Base-by-base conservation (phyloP, 1,139 yeast species). In the Eremothecium gossypii region DNA sequence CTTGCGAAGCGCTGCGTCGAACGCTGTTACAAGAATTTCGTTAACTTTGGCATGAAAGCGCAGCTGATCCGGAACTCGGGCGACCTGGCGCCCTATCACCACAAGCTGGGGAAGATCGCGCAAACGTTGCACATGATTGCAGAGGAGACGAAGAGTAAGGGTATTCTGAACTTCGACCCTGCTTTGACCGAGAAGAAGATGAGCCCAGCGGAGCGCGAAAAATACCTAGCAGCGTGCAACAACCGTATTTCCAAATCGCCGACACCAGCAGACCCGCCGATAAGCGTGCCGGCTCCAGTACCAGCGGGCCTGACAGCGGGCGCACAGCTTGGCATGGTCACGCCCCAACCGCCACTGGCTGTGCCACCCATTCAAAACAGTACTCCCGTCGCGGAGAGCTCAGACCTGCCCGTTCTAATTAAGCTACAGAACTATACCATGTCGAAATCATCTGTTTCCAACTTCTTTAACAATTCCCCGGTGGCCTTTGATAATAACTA, bases 1-100 rank as follows among this genome's bases (percentile, higher is more conserved):
- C 50, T 73, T 36, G 58, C 65, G 6, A 66, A 67, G 47, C 63
- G 77, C 49, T 73, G 70, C 49, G 70, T 71, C 42, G 77, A 73
- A 50, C 65, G 76, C 36, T 57, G 70, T 23, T 61, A 66, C 43
- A 70, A 67, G 50, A 69, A 73, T 38, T 70, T 73, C 42, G 64
- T 73, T 30, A 72, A 69, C 45, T 73, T 67, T 46, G 61, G 67
- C 30, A 48, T 63, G n/a, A 63, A 59, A 45, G 51, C 64, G 2
- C 60, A 61, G 30, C 45, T 66, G 9, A 57, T 65, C n/a, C 58
- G 50, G 41, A 57, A 46, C 37, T 44, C 53, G 7, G 55, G 59
- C 10, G 49, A 44, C 11, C 48, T 49, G 47, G 46, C 53, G 30
- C 50, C 50, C 20, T 52, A 54, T 28, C 54, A 55, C 34, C 41